phyloP scores from a whole-genome alignment of 169 alveolate species.

The Eimeria necatrix region DNA sequence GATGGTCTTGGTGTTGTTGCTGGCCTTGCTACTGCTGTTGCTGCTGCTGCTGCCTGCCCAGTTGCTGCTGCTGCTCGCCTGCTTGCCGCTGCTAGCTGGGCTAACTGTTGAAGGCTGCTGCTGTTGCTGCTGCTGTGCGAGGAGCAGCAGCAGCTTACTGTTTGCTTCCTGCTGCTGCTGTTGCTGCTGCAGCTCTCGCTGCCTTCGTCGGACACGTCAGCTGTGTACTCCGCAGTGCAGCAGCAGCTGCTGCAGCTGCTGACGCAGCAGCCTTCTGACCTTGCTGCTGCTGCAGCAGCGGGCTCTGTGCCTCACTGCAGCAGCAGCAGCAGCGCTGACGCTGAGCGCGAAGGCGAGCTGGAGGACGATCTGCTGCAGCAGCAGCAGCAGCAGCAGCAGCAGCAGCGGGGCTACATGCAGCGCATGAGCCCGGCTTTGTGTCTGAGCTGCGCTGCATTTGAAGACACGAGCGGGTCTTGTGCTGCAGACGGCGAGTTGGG shows the following conservation, averaged over 20 bases:
- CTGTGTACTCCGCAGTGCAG: conserved; percentile 5
- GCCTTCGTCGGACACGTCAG: conserved; percentile 26
- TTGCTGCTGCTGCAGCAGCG: not conserved
- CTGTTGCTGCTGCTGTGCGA: not conserved
- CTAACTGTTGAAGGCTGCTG: too few relatives aligned
- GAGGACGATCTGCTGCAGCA: not conserved
- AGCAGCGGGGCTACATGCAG: not conserved
- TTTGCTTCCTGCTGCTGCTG: not conserved
- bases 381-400: not conserved
- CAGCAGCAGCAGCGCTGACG: not conserved
- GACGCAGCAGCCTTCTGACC: not conserved
- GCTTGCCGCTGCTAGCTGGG: not conserved
- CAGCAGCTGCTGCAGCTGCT: conserved; percentile 17
- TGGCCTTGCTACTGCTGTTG: not conserved
- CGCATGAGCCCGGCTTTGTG: conserved; percentile 3
- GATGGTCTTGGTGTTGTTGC: not conserved
- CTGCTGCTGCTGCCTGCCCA: not conserved
- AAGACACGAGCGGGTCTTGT: conserved; percentile 8
- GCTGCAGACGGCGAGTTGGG: not conserved
- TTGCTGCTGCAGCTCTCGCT: conserved; percentile 6
- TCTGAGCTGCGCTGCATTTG: conserved; percentile 40
- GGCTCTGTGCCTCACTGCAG: not conserved
- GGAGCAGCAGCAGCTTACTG: too few relatives aligned
- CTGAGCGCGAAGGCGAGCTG: not conserved
- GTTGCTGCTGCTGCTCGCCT: not conserved